Percentiles rank a stretch among this genome's conserved stretches.
These are phyloP conservation scores for Ziziphus jujuba DNA, from an alignment of 306 rosid genomes.

Conservation along the genomic window DNA sequence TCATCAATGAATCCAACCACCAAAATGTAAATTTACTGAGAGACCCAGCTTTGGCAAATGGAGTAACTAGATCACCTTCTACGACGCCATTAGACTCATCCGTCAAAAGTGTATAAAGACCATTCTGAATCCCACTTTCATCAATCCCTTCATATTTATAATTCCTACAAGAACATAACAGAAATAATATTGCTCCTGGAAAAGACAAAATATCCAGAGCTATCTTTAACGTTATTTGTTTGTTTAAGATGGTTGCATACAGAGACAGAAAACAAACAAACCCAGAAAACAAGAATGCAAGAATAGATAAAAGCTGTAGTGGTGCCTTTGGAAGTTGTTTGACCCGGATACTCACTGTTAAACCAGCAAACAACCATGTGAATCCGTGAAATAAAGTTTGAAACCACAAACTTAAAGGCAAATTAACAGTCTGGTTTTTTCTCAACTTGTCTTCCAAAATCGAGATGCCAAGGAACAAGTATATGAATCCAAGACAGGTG, in stretches of 20 bases:
- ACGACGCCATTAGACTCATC: constrained; percentile 34
- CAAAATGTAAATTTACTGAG: constrained; percentile 54
- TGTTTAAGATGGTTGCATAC: constrained; percentile 32
- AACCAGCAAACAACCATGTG: constrained; percentile 62
- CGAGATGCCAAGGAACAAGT: constrained; percentile 61
- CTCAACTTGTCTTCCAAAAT: constrained; percentile 57
- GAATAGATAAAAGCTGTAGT: no score
- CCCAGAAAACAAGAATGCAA: no score
- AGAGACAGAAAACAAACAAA: constrained; percentile 44
- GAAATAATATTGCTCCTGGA: constrained; percentile 57
- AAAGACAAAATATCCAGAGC: constrained; percentile 61
- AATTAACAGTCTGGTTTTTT: constrained; percentile 36
- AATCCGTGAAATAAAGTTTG: constrained; percentile 56
- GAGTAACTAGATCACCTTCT: constrained; percentile 42
- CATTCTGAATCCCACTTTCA: no score
- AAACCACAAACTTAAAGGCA: constrained; percentile 67
- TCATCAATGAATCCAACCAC: constrained; percentile 92
- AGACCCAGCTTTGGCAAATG: constrained; percentile 65
- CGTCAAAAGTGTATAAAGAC: constrained; percentile 62
- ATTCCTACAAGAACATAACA: constrained; percentile 48
- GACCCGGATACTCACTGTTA: constrained; percentile 42
- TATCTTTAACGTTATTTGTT: constrained; percentile 38
- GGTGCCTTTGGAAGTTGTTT: constrained; percentile 54
- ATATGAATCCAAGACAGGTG: constrained; percentile 56
- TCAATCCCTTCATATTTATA: constrained; percentile 25